These are phyloP conservation scores for Sanghuangporus weigelae DNA, from an alignment of 1,284 basidiomycete species.

Conservation along the genomic window DNA sequence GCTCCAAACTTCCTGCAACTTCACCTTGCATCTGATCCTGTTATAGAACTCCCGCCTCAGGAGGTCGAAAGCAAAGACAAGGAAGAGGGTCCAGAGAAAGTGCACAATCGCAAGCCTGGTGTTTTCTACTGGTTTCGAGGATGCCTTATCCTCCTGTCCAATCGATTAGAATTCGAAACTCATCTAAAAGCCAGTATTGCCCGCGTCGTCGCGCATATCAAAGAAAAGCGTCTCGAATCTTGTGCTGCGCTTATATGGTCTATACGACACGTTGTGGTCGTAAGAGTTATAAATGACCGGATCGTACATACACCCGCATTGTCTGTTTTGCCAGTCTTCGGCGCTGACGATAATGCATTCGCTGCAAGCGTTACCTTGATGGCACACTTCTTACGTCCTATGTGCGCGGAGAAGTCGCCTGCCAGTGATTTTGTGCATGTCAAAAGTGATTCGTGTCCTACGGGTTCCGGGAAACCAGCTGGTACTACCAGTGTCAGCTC, in stretches of 20 bases:
- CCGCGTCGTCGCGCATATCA: not conserved
- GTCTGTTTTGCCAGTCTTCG: slow-evolving; percentile 1
- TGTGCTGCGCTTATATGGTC: slow-evolving; percentile 9
- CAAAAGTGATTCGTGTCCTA: not conserved
- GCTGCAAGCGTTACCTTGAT: not conserved
- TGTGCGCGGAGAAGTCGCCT: not conserved
- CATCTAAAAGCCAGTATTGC: not conserved
- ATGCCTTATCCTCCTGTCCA: not conserved
- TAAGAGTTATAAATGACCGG: not conserved
- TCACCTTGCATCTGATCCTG: not conserved
- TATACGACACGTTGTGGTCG: not conserved
- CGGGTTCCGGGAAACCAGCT: not conserved
- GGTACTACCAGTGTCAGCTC: not conserved
- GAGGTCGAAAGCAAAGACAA: not conserved
- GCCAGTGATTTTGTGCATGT: not conserved
- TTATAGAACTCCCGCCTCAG: not conserved
- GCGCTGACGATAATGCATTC: slow-evolving; percentile 1
- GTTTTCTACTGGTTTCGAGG: not conserved
- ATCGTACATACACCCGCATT: not conserved
- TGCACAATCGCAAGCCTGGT: not conserved
- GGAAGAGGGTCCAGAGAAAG: not conserved
- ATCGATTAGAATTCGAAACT: not conserved
- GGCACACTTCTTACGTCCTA: not conserved
- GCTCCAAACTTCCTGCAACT: not conserved
- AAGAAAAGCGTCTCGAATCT: not conserved